These are phyloP conservation scores for Coemansia sp. DNA, from an alignment of 192 early-diverging fungal species.

Conservation along the genomic window DNA sequence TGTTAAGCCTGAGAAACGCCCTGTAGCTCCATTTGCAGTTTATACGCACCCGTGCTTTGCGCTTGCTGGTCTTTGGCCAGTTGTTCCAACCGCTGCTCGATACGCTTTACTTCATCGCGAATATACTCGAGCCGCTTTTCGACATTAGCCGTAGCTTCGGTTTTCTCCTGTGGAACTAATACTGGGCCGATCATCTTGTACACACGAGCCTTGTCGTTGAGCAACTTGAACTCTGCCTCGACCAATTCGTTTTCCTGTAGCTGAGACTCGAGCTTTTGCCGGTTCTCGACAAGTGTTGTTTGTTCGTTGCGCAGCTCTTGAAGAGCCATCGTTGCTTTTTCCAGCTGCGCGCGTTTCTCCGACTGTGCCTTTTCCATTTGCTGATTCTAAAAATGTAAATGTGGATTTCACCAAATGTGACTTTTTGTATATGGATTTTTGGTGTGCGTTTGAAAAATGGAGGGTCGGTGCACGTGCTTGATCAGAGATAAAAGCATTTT, in stretches of 20 bases:
- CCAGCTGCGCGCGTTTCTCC: constrained; percentile 57
- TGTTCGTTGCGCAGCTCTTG: constrained; percentile 78
- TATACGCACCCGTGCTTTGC: constrained; percentile 75
- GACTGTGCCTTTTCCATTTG: not conserved
- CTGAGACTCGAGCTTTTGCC: constrained; percentile 91
- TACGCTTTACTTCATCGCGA: constrained; percentile 78
- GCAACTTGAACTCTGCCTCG: constrained; percentile 82
- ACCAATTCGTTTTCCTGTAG: constrained; percentile 95
- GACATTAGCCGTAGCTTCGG: constrained; percentile 85
- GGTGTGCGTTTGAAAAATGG: not conserved
- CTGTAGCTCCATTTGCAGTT: constrained; percentile 53
- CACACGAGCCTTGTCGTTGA: constrained; percentile 80
- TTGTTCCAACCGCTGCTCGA: constrained; percentile 78
- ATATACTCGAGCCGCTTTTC: constrained; percentile 95
- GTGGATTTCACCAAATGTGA: not conserved
- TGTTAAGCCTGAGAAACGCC: constrained; percentile 21
- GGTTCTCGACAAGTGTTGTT: constrained; percentile 66
- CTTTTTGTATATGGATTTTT: not conserved
- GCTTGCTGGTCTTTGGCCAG: constrained; percentile 80
- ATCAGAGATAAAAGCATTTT: not conserved
- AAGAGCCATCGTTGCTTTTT: constrained; percentile 69
- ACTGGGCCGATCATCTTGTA: constrained; percentile 98
- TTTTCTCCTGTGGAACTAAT: constrained; percentile 86
- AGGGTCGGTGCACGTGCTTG: not conserved
- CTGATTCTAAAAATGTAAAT: not conserved